These are phyloP conservation scores for Chiua virens DNA, from an alignment of 768 basidiomycete genomes.

Conservation along the genomic window DNA sequence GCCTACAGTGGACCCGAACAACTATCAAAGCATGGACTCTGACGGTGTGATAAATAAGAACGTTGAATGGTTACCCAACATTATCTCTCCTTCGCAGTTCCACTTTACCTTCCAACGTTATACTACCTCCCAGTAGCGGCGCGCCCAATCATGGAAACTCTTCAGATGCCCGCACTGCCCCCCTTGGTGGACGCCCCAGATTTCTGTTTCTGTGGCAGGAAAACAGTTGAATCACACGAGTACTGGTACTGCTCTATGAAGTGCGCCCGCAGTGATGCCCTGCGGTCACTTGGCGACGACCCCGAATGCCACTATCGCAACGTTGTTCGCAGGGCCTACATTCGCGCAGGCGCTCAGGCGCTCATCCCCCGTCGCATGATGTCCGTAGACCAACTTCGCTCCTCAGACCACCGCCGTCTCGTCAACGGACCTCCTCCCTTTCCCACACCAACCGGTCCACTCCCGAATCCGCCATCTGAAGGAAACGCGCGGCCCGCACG, in stretches of 20 bases:
- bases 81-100: not conserved
- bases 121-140: too few species aligned
- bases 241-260: slow-evolving; percentile 28
- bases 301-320: slow-evolving; percentile 32
- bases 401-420: not conserved
- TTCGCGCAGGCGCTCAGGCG: not conserved
- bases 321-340: slow-evolving; percentile 15
- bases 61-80: not conserved
- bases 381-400: slow-evolving; percentile 9
- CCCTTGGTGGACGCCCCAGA: slow-evolving; percentile 13
- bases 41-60: slow-evolving; percentile 14
- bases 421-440: not conserved
- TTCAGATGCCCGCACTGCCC: slow-evolving; percentile 3
- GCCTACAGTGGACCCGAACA: slow-evolving; percentile 1
- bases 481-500: not conserved
- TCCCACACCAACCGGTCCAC: not conserved
- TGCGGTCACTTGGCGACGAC: slow-evolving; percentile 23
- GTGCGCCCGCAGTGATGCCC: slow-evolving; percentile 29
- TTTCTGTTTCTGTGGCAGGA: slow-evolving; percentile 27
- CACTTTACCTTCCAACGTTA: too few species aligned
- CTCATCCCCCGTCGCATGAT: slow-evolving; percentile 8
- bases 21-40: slow-evolving; percentile 8
- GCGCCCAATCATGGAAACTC: not conserved
- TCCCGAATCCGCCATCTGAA: not conserved
- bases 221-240: slow-evolving; percentile 24